phyloP scores from a whole-genome alignment of 805 yeast species.

The Barnettozyma sucrosica region DNA sequence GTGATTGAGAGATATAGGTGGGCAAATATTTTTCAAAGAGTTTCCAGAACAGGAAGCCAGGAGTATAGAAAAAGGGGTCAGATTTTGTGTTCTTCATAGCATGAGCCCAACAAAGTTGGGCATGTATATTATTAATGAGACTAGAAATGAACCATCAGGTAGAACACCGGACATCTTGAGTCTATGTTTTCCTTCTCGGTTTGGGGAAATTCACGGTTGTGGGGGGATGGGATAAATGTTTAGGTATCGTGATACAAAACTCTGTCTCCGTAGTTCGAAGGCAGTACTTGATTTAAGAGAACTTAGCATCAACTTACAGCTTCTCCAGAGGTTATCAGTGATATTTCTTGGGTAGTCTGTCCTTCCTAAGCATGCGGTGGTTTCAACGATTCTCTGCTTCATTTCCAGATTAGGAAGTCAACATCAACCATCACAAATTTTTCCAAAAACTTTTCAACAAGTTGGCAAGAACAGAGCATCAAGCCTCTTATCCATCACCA shows the following conservation, averaged over 20 bases:
- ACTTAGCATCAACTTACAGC: too few species aligned
- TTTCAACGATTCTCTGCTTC: background rate
- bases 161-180: background rate
- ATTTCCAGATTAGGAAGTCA: slow-evolving; percentile 13
- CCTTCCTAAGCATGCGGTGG: too few species aligned
- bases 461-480: background rate
- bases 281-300: too few species aligned
- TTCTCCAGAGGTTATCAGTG: too few species aligned
- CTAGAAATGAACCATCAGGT: background rate
- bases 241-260: too few species aligned
- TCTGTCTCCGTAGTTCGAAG: too few species aligned
- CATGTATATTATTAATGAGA: background rate
- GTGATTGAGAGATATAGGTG: background rate
- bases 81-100: background rate
- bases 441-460: slow-evolving; percentile 2
- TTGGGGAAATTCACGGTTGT: background rate
- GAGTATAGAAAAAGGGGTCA: background rate
- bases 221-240: too few species aligned
- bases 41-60: background rate
- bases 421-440: background rate
- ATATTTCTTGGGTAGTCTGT: too few species aligned
- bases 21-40: too few species aligned
- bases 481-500: background rate
- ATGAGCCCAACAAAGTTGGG: background rate
- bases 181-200: too few species aligned